phyloP scores from a whole-genome alignment of 805 yeast genomes.

The Pichia deserticola region DNA sequence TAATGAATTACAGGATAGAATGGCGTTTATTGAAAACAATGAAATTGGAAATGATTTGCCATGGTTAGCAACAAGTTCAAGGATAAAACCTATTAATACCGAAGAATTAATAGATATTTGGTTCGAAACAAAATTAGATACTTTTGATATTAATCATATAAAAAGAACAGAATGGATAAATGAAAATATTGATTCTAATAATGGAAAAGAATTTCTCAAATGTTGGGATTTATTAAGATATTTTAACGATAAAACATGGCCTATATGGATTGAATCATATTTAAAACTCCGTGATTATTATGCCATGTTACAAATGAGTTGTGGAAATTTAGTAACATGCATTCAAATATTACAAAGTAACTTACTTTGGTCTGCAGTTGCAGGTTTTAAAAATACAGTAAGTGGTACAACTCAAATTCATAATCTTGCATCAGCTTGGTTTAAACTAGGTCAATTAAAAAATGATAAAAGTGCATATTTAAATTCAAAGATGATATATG shows the following conservation, averaged over 20 bases:
- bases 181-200: constrained; percentile 14
- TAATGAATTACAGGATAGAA: constrained; percentile 22
- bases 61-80: constrained; percentile 2
- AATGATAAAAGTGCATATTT: constrained; percentile 10
- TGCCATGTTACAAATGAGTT: constrained; percentile 60
- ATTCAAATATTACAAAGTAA: constrained; percentile 24
- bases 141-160: background rate
- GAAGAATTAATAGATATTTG: constrained; percentile 18
- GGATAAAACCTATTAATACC: constrained; percentile 9
- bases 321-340: constrained; percentile 20
- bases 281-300: constrained; percentile 71
- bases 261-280: constrained; percentile 68
- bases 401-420: constrained; percentile 17
- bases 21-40: constrained; percentile 21
- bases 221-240: constrained; percentile 21
- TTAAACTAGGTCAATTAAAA: constrained; percentile 11
- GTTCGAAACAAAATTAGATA: background rate
- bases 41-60: constrained; percentile 7
- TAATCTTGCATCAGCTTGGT: constrained; percentile 25
- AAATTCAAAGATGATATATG: constrained; percentile 18
- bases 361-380: constrained; percentile 20
- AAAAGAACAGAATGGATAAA: constrained; percentile 18
- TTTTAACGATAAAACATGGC: constrained; percentile 39
- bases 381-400: constrained; percentile 14
- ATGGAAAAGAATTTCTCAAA: constrained; percentile 15